These are phyloP conservation scores for Saccharomycopsis selenospora DNA, from an alignment of 805 yeast species.

Conservation along the genomic window DNA sequence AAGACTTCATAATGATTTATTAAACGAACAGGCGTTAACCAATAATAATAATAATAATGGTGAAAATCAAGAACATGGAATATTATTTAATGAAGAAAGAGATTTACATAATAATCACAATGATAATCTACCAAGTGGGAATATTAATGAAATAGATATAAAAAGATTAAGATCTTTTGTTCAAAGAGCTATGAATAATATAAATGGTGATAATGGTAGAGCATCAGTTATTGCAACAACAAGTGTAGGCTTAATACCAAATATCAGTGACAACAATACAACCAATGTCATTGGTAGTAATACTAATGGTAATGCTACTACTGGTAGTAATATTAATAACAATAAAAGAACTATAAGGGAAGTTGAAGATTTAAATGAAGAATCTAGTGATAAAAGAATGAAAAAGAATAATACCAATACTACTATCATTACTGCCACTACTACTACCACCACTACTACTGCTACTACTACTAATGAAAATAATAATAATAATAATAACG, in stretches of 20 bases:
- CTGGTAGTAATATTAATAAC: background rate
- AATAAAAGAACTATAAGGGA: background rate
- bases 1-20: background rate
- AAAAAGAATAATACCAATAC: too few relatives aligned
- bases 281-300: background rate
- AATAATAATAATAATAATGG: background rate
- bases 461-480: too few relatives aligned
- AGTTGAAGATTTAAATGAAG: background rate
- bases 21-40: background rate
- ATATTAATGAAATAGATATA: background rate
- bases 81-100: background rate
- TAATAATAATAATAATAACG: too few relatives aligned
- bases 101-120: background rate
- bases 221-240: background rate
- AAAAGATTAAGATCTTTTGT: background rate
- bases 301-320: too few relatives aligned
- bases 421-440: too few relatives aligned
- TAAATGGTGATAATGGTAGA: background rate
- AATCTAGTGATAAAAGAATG: too few relatives aligned
- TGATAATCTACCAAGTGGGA: background rate
- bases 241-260: background rate
- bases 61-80: background rate
- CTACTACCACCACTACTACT: too few relatives aligned
- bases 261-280: background rate
- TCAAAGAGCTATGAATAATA: background rate